A percentile compares a stretch with the other conserved stretches of the same genome.
phyloP scores from a whole-genome alignment of 2,329 filamentous ascomycete species.

The Claviceps quebecensis region DNA sequence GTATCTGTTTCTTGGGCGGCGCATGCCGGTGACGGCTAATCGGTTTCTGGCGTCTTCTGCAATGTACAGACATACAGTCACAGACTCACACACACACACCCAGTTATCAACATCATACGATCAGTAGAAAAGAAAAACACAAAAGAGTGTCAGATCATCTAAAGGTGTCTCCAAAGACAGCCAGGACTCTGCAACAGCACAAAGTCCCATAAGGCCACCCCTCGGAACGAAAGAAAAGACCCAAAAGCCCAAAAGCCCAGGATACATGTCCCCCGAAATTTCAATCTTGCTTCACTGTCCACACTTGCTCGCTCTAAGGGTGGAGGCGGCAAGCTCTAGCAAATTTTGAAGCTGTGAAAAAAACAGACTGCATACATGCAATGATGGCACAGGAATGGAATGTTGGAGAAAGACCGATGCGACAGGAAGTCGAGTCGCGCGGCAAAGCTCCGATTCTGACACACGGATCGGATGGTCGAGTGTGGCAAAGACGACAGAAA shows the following conservation, averaged over 20 bases:
- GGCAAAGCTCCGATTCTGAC: no score
- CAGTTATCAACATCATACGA: no score
- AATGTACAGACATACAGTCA: no score
- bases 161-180: constrained; percentile 6
- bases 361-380: not conserved
- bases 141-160: constrained; percentile 9
- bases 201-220: constrained; percentile 16
- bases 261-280: constrained; percentile 10
- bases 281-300: constrained; percentile 55
- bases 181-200: constrained; percentile 11
- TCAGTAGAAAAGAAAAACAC: constrained; percentile 3
- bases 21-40: no score
- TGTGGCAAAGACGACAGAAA: no score
- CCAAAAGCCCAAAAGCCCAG: not conserved
- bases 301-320: constrained; percentile 48
- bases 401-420: no score
- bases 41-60: no score
- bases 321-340: constrained; percentile 51
- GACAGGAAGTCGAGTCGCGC: no score
- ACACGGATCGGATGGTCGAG: no score
- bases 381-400: no score
- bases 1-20: no score
- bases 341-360: constrained; percentile 39
- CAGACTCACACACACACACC: no score
- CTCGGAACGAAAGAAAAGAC: constrained; percentile 10